These are phyloP conservation scores for Trametes versicolor DNA, from an alignment of 1,284 basidiomycete species.

Conservation along the genomic window DNA sequence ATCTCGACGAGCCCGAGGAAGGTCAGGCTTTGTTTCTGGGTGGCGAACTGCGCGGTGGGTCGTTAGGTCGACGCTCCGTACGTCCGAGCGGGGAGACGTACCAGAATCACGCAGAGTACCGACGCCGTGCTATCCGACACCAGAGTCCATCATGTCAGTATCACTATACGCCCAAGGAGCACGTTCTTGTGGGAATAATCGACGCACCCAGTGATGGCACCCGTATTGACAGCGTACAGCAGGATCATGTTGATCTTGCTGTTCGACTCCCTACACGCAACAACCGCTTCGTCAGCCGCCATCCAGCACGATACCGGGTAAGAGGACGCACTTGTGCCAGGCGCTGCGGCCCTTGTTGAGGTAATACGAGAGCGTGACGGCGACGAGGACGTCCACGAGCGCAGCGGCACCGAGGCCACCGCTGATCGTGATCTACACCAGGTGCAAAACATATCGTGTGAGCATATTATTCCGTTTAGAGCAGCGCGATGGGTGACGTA, in stretches of 20 bases:
- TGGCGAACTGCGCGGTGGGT: constrained; percentile 10
- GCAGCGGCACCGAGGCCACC: constrained; percentile 21
- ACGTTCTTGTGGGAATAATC: too few species aligned
- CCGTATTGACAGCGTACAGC: constrained; percentile 23
- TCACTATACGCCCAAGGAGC: neutral
- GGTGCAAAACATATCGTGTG: neutral
- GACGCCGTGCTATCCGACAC: constrained; percentile 2
- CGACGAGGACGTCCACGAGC: constrained; percentile 24
- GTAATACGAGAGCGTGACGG: constrained; percentile 19
- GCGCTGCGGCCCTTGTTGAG: constrained; percentile 14
- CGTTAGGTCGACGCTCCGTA: neutral
- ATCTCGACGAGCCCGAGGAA: constrained; percentile 26
- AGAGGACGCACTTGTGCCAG: constrained; percentile 12
- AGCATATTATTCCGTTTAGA: neutral
- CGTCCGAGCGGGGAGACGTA: neutral
- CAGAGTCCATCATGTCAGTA: neutral
- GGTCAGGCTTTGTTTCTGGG: constrained; percentile 21
- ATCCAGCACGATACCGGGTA: neutral
- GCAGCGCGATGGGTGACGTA: constrained; percentile 1
- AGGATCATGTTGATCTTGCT: constrained; percentile 20
- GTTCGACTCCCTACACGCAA: constrained; percentile 13
- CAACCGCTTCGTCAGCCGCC: neutral
- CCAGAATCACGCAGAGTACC: constrained; percentile 17
- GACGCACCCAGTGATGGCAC: constrained; percentile 16
- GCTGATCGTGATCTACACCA: constrained; percentile 18